A percentile compares a stretch with the other conserved stretches of the same genome.
Conservation (phyloP, 2,329 filamentous ascomycete species). For the Phaeosphaeriaceae sp. region DNA sequence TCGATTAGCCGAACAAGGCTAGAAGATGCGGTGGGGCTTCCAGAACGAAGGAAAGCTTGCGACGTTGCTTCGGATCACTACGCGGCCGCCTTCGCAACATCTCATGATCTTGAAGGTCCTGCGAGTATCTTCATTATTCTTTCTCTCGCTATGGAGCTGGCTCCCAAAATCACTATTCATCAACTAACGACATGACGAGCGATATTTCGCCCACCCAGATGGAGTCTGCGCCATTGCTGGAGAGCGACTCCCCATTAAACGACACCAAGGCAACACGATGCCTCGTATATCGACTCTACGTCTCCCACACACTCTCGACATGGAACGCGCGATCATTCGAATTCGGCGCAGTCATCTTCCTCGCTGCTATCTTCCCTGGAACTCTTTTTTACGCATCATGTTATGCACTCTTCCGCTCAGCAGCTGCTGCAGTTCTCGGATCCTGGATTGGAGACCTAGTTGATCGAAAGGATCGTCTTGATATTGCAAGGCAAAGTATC, state of each 20-base stretch:
- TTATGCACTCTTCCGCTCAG: conserved; percentile 69
- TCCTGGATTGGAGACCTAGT: conserved; percentile 65
- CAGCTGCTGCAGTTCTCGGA: conserved; percentile 64
- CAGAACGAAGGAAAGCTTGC: no score
- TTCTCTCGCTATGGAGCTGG: conserved; percentile 7
- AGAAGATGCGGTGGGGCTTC: not conserved
- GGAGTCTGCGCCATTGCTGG: no score
- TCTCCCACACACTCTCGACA: conserved; percentile 56
- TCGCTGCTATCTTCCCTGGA: conserved; percentile 53
- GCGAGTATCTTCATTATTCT: not conserved
- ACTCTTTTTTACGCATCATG: conserved; percentile 71
- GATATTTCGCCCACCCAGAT: not conserved
- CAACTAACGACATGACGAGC: conserved; percentile 4
- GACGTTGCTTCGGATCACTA: conserved; percentile 4
- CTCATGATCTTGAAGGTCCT: conserved; percentile 20
- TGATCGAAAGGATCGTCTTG: conserved; percentile 57
- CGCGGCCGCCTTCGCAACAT: conserved; percentile 8
- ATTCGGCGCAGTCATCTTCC: conserved; percentile 58
- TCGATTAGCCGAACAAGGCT: not conserved
- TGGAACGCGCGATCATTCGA: conserved; percentile 59
- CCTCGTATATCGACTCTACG: conserved; percentile 48
- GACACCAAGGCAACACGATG: conserved; percentile 12
- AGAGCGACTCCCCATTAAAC: not conserved
- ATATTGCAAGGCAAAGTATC: conserved; percentile 50
- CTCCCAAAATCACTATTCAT: not conserved